Evolutionary conservation across 306 rosid genomes (phyloP), one percentile per base, ranked within the genome.

Genomic region (Cucurbita ficifolia): DNA sequence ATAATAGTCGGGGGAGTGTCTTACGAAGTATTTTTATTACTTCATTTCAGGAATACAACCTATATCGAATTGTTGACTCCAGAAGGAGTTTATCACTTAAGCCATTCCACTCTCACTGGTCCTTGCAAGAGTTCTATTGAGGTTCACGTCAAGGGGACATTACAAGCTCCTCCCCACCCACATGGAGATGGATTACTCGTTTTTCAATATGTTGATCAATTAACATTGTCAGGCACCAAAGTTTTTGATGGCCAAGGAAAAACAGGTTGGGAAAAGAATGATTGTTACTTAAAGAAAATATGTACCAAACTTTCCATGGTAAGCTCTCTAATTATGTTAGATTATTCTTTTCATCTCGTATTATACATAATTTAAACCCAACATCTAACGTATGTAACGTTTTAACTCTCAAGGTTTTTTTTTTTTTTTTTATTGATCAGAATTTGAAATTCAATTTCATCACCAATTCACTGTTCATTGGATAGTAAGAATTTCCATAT

Each of bases 221-320:
- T 87, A 40, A 83, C 85, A 6, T 0, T 87, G 6, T 74, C 77
- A 1, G 92, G 88, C 14, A 50, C 29, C 5, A 89, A 89, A 51
- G 50, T 51, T 55, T 82, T 85, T 51, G 86, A 87, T 65, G 92
- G 89, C 10, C 71, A 73, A 40, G 87, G 92, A 46, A 53, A 39
- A 70, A 2, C 11, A 6, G 39, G 84, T 51, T 83, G 92, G 85
- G 76, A 57, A 17, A 18, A 45, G 48, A 70, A 81, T 33, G 75
- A 71, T 10, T 83, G 87, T 48, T 7, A 29, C 29, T 64, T 16
- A 8, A 45, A 54, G 4, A 9, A 18, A 1, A 17, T 48, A 0
- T 85, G 91, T 61, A 54, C 43, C 11, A 29, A 10, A 4, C 58
- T 46, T 42, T 18, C 84, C 3, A 70, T 76, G 33, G 90, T 86